Evolutionary conservation across 2,329 filamentous ascomycete genomes (phyloP).

Genomic region (Trichoderma atroviride): DNA sequence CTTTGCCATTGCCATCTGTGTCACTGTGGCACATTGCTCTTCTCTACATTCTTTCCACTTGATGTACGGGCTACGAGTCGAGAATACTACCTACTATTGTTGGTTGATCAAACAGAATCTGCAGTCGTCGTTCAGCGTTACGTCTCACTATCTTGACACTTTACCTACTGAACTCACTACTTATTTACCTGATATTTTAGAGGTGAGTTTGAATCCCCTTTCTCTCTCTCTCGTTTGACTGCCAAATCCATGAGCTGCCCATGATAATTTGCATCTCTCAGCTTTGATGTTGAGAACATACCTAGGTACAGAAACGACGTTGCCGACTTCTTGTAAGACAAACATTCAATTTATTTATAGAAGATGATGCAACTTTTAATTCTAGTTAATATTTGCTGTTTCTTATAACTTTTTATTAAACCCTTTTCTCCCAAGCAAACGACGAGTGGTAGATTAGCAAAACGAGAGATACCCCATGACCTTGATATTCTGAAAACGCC

Average conservation of each 20-base stretch:
- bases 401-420: not conserved
- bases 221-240: no score
- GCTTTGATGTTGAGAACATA: not conserved
- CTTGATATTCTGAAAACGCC: constrained; percentile 3
- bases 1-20: no score
- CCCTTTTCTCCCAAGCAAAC: not conserved
- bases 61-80: no score
- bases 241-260: no score
- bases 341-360: no score
- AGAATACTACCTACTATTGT: no score
- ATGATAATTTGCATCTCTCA: no score
- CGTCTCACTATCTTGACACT: not conserved
- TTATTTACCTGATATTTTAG: not conserved
- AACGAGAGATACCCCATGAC: not conserved
- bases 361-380: not conserved
- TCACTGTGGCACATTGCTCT: no score
- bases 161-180: not conserved
- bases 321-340: no score
- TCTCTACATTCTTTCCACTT: no score
- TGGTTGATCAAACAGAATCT: no score
- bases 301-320: not conserved
- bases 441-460: not conserved
- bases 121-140: not conserved
- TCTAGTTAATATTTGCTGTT: not conserved
- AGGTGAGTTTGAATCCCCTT: not conserved